phyloP scores from a whole-genome alignment of 2,329 filamentous ascomycete species.

The Phaeophleospora eucalypticola region DNA sequence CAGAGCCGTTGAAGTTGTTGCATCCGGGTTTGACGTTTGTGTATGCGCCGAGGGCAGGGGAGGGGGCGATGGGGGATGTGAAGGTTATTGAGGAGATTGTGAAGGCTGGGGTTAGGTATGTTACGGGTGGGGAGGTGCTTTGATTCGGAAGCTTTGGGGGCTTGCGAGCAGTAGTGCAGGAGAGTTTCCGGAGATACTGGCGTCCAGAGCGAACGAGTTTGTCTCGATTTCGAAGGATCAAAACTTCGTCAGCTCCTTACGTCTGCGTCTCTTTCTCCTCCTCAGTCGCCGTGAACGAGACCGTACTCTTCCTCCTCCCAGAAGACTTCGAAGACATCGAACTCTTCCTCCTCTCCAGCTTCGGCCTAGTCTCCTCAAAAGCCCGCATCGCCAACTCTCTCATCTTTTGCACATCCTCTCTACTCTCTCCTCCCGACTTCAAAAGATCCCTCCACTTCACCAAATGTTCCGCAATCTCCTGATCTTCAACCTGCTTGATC shows the following conservation, averaged over 20 bases:
- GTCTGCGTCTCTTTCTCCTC: neutral
- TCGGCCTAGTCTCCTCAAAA: slow-evolving; percentile 7
- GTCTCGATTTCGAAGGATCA: neutral
- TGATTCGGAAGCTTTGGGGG: neutral
- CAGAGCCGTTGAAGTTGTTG: slow-evolving; percentile 8
- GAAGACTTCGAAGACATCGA: neutral
- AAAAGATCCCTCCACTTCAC: slow-evolving; percentile 25
- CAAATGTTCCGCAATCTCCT: slow-evolving; percentile 16
- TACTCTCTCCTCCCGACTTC: slow-evolving; percentile 24
- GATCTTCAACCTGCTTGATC: slow-evolving; percentile 27
- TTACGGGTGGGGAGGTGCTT: slow-evolving; percentile 11
- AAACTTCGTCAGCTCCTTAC: too few relatives aligned
- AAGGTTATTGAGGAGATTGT: slow-evolving; percentile 15
- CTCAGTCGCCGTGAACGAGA: neutral
- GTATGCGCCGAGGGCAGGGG: slow-evolving; percentile 34
- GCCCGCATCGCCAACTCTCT: slow-evolving; percentile 18
- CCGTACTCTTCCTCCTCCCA: neutral
- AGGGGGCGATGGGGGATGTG: slow-evolving; percentile 21
- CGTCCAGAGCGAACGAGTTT: too few relatives aligned
- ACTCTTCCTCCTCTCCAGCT: neutral
- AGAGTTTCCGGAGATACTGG: too few relatives aligned
- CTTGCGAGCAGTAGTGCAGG: neutral
- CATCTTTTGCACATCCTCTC: slow-evolving; percentile 21
- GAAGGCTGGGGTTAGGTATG: slow-evolving; percentile 11
- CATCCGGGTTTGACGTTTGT: slow-evolving; percentile 17